Base-by-base conservation (phyloP, 2,329 filamentous ascomycete genomes). In the Pseudocercospora macadamiae region DNA sequence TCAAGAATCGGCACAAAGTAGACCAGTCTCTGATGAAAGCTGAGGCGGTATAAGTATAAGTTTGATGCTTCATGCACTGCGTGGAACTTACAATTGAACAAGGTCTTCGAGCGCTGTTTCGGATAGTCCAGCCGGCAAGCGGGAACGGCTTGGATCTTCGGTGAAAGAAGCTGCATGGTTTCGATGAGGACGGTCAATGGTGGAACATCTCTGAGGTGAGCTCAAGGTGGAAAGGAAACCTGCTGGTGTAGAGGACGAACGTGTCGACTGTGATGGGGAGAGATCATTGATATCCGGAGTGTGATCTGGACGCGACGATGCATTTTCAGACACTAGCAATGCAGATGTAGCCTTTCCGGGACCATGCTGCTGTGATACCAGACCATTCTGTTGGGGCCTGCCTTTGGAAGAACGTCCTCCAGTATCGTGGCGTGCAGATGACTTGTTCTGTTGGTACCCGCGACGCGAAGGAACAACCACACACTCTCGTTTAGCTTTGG, bases 1-100 rank as follows among this genome's bases (percentile, higher is more conserved):
- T 56, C 54, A 2, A 56, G 23, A 8, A 56, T 39, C 6, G 52
- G 52, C 1, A 55, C 18, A 21, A 55, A 48, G 42, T 55, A 55
- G 16, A 48, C 16, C 14, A 55, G 34, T 34, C 45, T 48, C 10
- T 48, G 44, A 10, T 23, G 12, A 26, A 55, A 55, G 39, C 52
- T 55, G 14, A 14, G 2, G 4, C 9, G 16, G 2, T 1, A 3
- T 51, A 5, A 19, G 47, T 51, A 4, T 21, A 19, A 2, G 16
- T 4, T 2, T 9, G 1, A 10, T 12, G 3, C 16, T 3, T 2
- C 1, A 21, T 8, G 14, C 2, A 1, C n/a, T 12, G 37, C 23
- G 37, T 19, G 23, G 37, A 16, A 42, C 37, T 8, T 42, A 42
- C 37, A 42, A 42, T 2, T 19, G 37, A 21, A 42, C 37, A 9